phyloP scores from a whole-genome alignment of 768 basidiomycete species.

The Boletus rufocinnamomeus region DNA sequence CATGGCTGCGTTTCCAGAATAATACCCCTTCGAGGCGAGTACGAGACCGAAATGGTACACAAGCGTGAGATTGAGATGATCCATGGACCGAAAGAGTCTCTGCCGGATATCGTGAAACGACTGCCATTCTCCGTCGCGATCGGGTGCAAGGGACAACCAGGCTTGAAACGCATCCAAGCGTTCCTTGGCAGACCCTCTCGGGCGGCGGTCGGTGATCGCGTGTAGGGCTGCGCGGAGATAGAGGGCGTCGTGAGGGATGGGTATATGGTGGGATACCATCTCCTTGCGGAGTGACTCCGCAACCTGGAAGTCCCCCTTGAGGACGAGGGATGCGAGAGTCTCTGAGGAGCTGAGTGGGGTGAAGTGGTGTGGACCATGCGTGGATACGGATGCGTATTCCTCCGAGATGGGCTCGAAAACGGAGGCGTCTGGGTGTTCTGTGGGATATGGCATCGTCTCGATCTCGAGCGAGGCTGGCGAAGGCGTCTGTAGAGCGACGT shows the following conservation, averaged over 20 bases:
- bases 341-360: constrained; percentile 29
- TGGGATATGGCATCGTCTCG: constrained; percentile 38
- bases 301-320: constrained; percentile 19
- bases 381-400: constrained; percentile 33
- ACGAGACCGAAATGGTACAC: constrained; percentile 45
- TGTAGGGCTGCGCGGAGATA: constrained; percentile 43
- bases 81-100: constrained; percentile 34
- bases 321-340: constrained; percentile 27
- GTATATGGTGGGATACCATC: constrained; percentile 38
- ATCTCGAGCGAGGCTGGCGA: constrained; percentile 41
- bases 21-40: constrained; percentile 51
- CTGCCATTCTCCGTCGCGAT: constrained; percentile 21
- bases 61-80: constrained; percentile 37
- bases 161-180: constrained; percentile 32
- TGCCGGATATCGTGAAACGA: constrained; percentile 35
- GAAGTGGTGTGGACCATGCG: constrained; percentile 8
- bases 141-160: constrained; percentile 50
- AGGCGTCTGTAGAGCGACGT: constrained; percentile 28
- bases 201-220: constrained; percentile 27
- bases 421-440: constrained; percentile 30
- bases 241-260: constrained; percentile 37
- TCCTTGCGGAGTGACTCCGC: constrained; percentile 43
- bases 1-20: constrained; percentile 13
- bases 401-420: constrained; percentile 40
- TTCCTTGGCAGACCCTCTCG: constrained; percentile 19